phyloP scores from a whole-genome alignment of 2,329 filamentous ascomycete species.

The Shiraia bambusicola region DNA sequence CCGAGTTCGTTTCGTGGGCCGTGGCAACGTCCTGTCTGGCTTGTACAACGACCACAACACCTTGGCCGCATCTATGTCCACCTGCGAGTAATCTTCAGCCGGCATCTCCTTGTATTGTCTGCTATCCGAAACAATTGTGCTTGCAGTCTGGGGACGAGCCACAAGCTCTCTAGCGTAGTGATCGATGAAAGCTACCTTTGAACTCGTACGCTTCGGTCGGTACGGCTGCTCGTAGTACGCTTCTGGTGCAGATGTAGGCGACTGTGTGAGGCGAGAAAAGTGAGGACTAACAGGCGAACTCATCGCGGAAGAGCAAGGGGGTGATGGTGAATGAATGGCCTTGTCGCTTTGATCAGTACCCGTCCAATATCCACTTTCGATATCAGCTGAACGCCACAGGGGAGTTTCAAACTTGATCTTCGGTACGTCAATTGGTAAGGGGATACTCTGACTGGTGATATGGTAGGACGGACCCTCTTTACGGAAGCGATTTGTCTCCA shows the following conservation, averaged over 20 bases:
- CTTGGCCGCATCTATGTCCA: conserved; percentile 41
- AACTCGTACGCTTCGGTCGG: conserved; percentile 31
- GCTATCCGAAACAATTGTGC: conserved; percentile 7
- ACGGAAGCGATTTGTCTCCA: conserved; percentile 43
- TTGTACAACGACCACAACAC: conserved; percentile 37
- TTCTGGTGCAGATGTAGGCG: conserved; percentile 19
- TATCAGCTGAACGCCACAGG: conserved; percentile 28
- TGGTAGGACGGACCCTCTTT: conserved; percentile 23
- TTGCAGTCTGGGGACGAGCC: conserved; percentile 9
- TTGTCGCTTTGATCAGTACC: conserved; percentile 44
- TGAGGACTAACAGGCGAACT: conserved; percentile 11
- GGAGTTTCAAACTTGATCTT: conserved; percentile 15
- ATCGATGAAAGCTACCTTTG: conserved; percentile 21
- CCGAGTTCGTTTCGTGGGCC: conserved; percentile 32
- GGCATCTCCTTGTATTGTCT: conserved; percentile 1
- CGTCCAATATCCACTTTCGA: conserved; percentile 46
- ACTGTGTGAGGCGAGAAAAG: conserved; percentile 5
- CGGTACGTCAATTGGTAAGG: conserved; percentile 11
- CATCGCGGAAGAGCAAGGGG: conserved; percentile 10
- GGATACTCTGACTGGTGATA: conserved; percentile 1
- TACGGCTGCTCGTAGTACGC: conserved; percentile 9
- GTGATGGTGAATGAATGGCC: conserved; percentile 42
- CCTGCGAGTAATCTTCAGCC: conserved; percentile 6
- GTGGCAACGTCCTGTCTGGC: conserved; percentile 22
- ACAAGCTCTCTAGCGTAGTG: background rate